Evolutionary conservation across 768 basidiomycete species (phyloP).

Genomic region (Phylloporus rhodoxanthus): DNA sequence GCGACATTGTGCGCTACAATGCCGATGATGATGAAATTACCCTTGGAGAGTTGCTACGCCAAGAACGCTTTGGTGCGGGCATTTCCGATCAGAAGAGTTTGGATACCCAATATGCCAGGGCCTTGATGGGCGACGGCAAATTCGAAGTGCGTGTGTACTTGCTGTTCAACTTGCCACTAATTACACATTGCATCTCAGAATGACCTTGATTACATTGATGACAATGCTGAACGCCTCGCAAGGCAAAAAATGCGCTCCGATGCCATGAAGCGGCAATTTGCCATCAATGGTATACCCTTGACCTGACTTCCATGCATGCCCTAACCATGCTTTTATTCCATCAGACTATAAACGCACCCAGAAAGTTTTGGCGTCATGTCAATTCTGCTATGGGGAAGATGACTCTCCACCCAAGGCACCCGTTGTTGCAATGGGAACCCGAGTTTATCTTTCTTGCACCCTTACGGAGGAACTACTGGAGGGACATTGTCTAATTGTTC

Average conservation of each 20-base stretch:
- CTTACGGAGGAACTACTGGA: conserved; percentile 79
- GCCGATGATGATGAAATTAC: conserved; percentile 85
- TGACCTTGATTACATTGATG: conserved; percentile 92
- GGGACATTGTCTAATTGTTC: conserved; percentile 93
- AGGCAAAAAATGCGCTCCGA: conserved; percentile 95
- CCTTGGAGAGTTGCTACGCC: conserved; percentile 86
- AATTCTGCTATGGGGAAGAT: conserved; percentile 89
- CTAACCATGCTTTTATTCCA: neutral
- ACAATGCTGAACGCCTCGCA: conserved; percentile 89
- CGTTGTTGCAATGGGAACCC: conserved; percentile 84
- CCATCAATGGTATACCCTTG: conserved; percentile 72
- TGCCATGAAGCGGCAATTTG: conserved; percentile 94
- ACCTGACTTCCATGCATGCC: neutral
- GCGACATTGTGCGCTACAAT: conserved; percentile 83
- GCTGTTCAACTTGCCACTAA: neutral
- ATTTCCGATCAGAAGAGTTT: conserved; percentile 87
- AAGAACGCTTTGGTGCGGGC: conserved; percentile 87
- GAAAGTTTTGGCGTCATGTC: conserved; percentile 78
- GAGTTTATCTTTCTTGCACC: conserved; percentile 88
- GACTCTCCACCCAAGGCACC: conserved; percentile 85
- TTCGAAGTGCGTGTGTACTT: conserved; percentile 55
- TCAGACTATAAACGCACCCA: conserved; percentile 94
- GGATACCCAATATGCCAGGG: conserved; percentile 82
- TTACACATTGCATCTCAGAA: conserved; percentile 40
- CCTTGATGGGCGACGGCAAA: conserved; percentile 82